Evolutionary conservation across 2,329 filamentous ascomycete species (phyloP).

Genomic region (Tolypocladium pustulatum): DNA sequence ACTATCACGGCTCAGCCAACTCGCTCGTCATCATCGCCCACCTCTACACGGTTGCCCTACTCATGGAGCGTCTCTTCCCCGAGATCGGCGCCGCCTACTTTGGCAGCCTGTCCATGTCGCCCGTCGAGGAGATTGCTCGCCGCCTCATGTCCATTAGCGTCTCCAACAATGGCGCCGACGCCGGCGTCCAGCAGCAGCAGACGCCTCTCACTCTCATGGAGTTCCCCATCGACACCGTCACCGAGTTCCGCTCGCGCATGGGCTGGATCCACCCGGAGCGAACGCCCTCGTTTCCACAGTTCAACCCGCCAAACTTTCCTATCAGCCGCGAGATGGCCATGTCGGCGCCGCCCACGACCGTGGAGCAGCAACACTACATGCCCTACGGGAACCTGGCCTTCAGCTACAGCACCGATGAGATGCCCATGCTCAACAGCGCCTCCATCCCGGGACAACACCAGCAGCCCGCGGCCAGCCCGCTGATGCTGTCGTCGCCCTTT

Average conservation of each 20-base stretch:
- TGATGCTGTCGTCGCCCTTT: slow-evolving; percentile 46
- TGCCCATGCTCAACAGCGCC: slow-evolving; percentile 43
- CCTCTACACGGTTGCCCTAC: slow-evolving; percentile 80
- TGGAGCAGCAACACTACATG: slow-evolving; percentile 27
- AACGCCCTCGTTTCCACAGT: slow-evolving; percentile 51
- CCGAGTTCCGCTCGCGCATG: slow-evolving; percentile 58
- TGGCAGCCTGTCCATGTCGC: slow-evolving; percentile 65
- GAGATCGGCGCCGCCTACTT: slow-evolving; percentile 87
- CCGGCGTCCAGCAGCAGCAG: slow-evolving; percentile 38
- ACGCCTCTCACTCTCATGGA: slow-evolving; percentile 60
- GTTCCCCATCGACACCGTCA: slow-evolving; percentile 58
- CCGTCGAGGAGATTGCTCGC: slow-evolving; percentile 77
- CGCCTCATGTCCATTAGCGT: slow-evolving; percentile 61
- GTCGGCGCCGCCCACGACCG: slow-evolving; percentile 20
- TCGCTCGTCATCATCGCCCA: slow-evolving; percentile 79
- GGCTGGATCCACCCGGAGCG: slow-evolving; percentile 53
- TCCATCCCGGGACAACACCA: slow-evolving; percentile 25
- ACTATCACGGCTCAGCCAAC: slow-evolving; percentile 63
- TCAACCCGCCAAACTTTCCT: slow-evolving; percentile 44
- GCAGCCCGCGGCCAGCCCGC: slow-evolving; percentile 40
- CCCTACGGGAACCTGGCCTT: slow-evolving; percentile 48
- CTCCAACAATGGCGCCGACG: slow-evolving; percentile 39
- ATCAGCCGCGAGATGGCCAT: slow-evolving; percentile 33
- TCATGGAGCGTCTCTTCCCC: slow-evolving; percentile 83
- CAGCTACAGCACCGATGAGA: slow-evolving; percentile 53